A percentile compares a stretch with the other conserved stretches of the same genome.
Evolutionary conservation across 2,329 filamentous ascomycete genomes (phyloP).

Genomic region (Aspergillus neoniger): DNA sequence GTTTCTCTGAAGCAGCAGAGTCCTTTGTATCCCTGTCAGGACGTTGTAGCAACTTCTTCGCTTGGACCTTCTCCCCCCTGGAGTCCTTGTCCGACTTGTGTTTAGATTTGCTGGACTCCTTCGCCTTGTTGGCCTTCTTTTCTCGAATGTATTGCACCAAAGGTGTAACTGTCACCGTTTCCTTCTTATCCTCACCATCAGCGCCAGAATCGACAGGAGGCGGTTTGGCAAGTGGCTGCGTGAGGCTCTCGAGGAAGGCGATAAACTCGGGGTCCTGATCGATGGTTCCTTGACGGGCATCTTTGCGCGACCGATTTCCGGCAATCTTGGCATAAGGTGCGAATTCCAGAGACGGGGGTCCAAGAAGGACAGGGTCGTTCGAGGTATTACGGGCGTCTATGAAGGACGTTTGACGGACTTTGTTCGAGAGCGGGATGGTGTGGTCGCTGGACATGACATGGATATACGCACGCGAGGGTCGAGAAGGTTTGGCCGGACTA

Average conservation of each 20-base stretch:
- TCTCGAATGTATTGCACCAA: constrained; percentile 87
- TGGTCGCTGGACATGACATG: constrained; percentile 74
- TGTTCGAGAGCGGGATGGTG: constrained; percentile 67
- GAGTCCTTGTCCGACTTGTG: constrained; percentile 45
- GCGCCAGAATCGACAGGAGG: constrained; percentile 53
- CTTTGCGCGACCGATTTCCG: constrained; percentile 70
- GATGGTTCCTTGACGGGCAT: constrained; percentile 88
- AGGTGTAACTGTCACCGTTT: constrained; percentile 78
- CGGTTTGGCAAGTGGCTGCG: constrained; percentile 67
- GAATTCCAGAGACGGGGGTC: constrained; percentile 78
- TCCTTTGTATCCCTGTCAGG: constrained; percentile 36
- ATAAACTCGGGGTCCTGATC: constrained; percentile 97
- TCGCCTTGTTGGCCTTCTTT: constrained; percentile 80
- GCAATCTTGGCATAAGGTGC: constrained; percentile 83
- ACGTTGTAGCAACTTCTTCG: constrained; percentile 46
- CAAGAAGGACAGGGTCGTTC: constrained; percentile 70
- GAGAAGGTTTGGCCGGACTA: constrained; percentile 81
- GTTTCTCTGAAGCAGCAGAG: constrained; percentile 36
- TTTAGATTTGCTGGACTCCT: constrained; percentile 53
- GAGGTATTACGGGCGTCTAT: constrained; percentile 78
- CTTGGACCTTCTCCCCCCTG: constrained; percentile 44
- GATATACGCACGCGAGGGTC: constrained; percentile 77
- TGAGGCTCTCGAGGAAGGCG: constrained; percentile 83
- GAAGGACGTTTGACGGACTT: constrained; percentile 69
- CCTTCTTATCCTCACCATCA: constrained; percentile 54